Percentiles rank a stretch among this genome's conserved stretches.
Conservation (phyloP, 495 filamentous ascomycete genomes). For the Daldinia concentrica region DNA sequence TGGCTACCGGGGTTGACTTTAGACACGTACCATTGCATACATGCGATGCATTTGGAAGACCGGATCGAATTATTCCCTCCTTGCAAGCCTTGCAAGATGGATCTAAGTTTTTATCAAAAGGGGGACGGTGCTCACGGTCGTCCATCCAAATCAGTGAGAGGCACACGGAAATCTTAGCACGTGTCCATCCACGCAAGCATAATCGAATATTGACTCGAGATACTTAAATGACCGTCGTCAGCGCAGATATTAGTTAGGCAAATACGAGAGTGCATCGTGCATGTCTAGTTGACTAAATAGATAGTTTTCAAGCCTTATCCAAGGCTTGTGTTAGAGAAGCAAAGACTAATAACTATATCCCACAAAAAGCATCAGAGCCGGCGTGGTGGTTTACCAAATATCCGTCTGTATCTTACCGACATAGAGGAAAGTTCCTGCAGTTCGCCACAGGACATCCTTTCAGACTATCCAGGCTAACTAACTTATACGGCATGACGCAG, state of each 20-base stretch:
- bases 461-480: neutral
- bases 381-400: neutral
- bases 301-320: neutral
- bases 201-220: slow-evolving; percentile 9
- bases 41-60: slow-evolving; percentile 39
- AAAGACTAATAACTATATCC: neutral
- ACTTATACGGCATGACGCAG: slow-evolving; percentile 29
- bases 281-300: neutral
- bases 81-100: slow-evolving; percentile 10
- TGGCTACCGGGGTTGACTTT: slow-evolving; percentile 44
- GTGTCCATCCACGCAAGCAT: slow-evolving; percentile 3
- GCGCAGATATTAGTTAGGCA: neutral
- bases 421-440: slow-evolving; percentile 35
- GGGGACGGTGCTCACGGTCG: neutral
- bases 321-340: neutral
- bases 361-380: neutral
- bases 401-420: slow-evolving; percentile 22
- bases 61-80: slow-evolving; percentile 41
- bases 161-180: slow-evolving; percentile 11
- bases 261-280: neutral
- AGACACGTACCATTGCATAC: slow-evolving; percentile 50
- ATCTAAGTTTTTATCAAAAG: slow-evolving; percentile 7
- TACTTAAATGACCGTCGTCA: neutral
- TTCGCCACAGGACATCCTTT: slow-evolving; percentile 27
- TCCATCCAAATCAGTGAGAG: slow-evolving; percentile 9